Evolutionary conservation across 345 rosid species (phyloP), one percentile per base, ranked within the genome.

Genomic region (Passiflora organensis): DNA sequence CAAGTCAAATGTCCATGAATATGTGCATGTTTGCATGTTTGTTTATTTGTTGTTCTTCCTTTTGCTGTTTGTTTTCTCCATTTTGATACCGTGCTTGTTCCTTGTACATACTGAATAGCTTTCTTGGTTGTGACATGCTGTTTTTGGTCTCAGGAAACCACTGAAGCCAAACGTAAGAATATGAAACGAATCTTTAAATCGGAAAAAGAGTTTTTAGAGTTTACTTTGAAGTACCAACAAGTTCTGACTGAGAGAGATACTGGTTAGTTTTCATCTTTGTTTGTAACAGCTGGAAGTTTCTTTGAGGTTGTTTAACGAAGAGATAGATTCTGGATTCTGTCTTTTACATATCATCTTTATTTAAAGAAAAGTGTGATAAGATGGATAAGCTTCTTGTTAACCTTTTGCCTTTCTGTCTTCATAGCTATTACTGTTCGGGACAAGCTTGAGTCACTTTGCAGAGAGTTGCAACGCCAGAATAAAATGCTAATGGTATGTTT

Each of bases 381-480:
- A 28, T 8, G 8, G 8, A 28, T 28, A 28, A 28, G 8, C 34
- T 28, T 28, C 34, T 8, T 28, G 34, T 28, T 28, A 28, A 28
- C 34, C 34, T 2, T 28, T 28, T 53, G 59, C 16, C 48, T 44
- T 32, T 49, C 36, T 66, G 45, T 10, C 25, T 43, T 56, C 69
- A 68, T 68, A 91, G 98, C 95, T 62, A 56, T 80, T 66, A 69
- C 82, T 56, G 86, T 91, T 52, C 91, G 95, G 39, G 95, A 85
- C 64, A 91, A 82, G 75, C 93, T 91, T 53, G 95, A 88, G 72
- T 88, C 96, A 0, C 80, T 91, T 38, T 91, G 95, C 65, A 76
- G 96, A 73, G 98, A 91, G 75, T 76, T 88, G 58, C 96, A 86
- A 67, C 87, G 95, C 23, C 98, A 91, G 61, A 91, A 91, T 76